These are phyloP conservation scores for Mycogone perniciosa DNA, from an alignment of 2,329 filamentous ascomycete genomes.

Conservation along the genomic window DNA sequence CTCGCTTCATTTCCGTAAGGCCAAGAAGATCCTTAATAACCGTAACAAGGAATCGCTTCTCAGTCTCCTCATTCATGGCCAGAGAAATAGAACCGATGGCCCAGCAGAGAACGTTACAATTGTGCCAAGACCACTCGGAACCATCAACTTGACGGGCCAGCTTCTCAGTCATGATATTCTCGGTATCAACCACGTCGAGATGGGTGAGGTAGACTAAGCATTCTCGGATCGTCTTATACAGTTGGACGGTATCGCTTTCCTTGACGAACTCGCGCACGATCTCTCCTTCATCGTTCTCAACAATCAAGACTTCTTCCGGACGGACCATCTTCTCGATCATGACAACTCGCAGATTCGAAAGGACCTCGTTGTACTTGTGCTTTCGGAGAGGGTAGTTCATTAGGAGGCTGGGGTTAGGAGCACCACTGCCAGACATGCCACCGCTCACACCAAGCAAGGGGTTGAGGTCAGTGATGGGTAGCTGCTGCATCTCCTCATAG, in stretches of 20 bases:
- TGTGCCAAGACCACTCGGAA: slow-evolving; percentile 97
- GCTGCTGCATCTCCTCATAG: slow-evolving; percentile 97
- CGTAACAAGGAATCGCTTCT: slow-evolving; percentile 96
- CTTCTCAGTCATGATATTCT: slow-evolving; percentile 99
- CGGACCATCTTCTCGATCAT: slow-evolving; percentile 99
- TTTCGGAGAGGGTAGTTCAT: slow-evolving; percentile 90
- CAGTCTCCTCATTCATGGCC: slow-evolving; percentile 98
- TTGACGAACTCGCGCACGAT: slow-evolving; percentile 99
- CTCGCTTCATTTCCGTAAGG: slow-evolving; percentile 97
- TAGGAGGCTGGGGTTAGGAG: slow-evolving; percentile 76
- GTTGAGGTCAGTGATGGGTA: slow-evolving; percentile 89
- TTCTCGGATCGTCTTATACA: slow-evolving; percentile 98
- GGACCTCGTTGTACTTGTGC: slow-evolving; percentile 93
- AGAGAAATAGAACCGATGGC: slow-evolving; percentile 97
- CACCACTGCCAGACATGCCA: slow-evolving; percentile 69
- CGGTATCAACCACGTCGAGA: slow-evolving; percentile 92
- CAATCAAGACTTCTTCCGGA: slow-evolving; percentile 94
- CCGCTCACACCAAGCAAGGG: slow-evolving; percentile 75
- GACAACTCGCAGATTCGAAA: slow-evolving; percentile 89
- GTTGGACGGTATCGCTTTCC: slow-evolving; percentile 96
- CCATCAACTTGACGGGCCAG: slow-evolving; percentile 91
- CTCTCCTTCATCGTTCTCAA: slow-evolving; percentile 99
- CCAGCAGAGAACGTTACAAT: slow-evolving; percentile 99
- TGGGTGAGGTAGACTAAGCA: slow-evolving; percentile 96
- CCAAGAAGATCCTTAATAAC: slow-evolving; percentile 98